Percentiles rank a stretch among this genome's conserved stretches.
Evolutionary conservation across 306 rosid genomes (phyloP).

Genomic region (Fragaria vesca): DNA sequence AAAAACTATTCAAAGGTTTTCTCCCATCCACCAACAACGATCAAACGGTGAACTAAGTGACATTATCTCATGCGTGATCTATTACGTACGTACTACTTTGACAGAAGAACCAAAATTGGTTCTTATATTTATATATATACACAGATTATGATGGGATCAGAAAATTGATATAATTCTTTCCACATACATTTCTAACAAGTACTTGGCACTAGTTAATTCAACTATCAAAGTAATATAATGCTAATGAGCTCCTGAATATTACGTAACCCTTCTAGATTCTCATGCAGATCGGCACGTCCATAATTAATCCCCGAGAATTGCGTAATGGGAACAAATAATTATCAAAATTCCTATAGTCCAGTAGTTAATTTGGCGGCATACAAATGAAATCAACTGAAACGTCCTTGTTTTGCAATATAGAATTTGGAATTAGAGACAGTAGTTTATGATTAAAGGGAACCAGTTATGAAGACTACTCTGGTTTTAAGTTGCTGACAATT

Average conservation of each 20-base stretch:
- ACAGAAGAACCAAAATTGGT: not conserved
- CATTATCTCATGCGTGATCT: conserved; percentile 7
- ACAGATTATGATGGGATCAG: not conserved
- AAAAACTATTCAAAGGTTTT: not conserved
- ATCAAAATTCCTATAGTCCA: not conserved
- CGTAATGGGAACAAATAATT: not conserved
- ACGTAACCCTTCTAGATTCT: conserved; percentile 16
- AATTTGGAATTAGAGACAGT: not conserved
- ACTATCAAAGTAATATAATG: not conserved
- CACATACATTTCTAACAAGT: not conserved
- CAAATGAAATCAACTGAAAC: conserved; percentile 3
- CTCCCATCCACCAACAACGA: not conserved
- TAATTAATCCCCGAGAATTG: not conserved
- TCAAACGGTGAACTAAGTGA: not conserved
- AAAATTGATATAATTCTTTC: not conserved
- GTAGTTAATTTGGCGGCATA: not conserved
- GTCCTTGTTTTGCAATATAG: not conserved
- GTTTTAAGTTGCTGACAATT: not conserved
- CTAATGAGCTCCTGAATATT: conserved; percentile 7
- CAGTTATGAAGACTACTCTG: not conserved
- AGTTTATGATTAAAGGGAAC: not conserved
- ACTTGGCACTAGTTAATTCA: not conserved
- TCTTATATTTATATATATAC: not conserved
- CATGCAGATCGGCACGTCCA: not conserved
- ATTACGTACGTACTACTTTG: not conserved